Base-by-base conservation (phyloP, 2,329 filamentous ascomycete species). In the Hymenoscyphus scutula region DNA sequence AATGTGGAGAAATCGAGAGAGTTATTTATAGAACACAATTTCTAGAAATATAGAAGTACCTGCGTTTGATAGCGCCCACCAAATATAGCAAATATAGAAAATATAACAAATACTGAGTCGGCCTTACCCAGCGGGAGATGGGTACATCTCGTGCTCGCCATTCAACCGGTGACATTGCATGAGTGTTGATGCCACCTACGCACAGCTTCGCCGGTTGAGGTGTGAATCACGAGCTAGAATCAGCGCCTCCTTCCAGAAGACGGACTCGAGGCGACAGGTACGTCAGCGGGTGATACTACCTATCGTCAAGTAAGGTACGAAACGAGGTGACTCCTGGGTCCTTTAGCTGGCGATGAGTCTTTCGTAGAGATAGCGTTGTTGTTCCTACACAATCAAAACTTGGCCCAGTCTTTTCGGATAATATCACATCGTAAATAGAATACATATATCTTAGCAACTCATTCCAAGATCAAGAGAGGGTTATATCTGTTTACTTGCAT, bases 251-350 rank as follows among this genome's bases (percentile, higher is more conserved):
- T 51, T 51, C 45, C 45, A 51, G 45, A 51, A 51, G n/a, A 48
- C 41, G 5, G 19, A 45, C 10, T 48, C n/a, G 57, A 30, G 59
- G 59, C 59, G 53, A 65, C 57, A 58, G 15, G 53, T 61, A 63
- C 59, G 63, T 65, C 65, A 65, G 65, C 61, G 60, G 29, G 53
- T 55, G 53, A 17, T 30, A 55, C 27, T 45, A 19, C n/a, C n/a
- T 48, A n/a, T 41, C n/a, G 13, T 41, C 38, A 48, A 11, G 41
- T 23, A 48, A 25, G 41, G 41, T 48, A 48, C 41, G 10, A 41
- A 41, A 41, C 38, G 38, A 6, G n/a, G n/a, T n/a, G n/a, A 41
- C 38, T n/a, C 17, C 17, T 15, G 13, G 38, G 5, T 41, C 15
- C 13, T 17, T 45, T 10, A 19, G 17, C n/a, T 45, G n/a, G 41